These are phyloP conservation scores for Dictyostelium capitatum DNA, from an alignment of 78 protist species.

Conservation along the genomic window DNA sequence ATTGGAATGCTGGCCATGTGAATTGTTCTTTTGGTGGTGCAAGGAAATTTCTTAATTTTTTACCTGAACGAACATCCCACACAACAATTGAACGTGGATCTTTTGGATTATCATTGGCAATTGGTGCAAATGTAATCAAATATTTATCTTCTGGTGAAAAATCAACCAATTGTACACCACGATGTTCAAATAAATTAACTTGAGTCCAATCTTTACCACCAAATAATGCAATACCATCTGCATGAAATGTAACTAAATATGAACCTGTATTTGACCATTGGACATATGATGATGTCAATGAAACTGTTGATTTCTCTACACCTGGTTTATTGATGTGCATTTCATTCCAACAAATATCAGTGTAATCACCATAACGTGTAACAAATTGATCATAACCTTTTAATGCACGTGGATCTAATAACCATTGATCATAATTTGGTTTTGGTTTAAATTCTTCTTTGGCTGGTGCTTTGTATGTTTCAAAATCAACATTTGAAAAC, in stretches of 20 bases:
- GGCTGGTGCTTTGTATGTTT: constrained; percentile 16
- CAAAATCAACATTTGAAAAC: constrained; percentile 13
- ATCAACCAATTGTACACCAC: constrained; percentile 87
- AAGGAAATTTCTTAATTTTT: constrained; percentile 33
- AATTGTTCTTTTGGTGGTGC: constrained; percentile 71
- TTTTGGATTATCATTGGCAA: constrained; percentile 48
- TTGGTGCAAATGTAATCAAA: constrained; percentile 82
- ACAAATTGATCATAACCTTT: constrained; percentile 76
- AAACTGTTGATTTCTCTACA: constrained; percentile 10
- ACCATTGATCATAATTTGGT: constrained; percentile 56
- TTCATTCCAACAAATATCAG: constrained; percentile 91
- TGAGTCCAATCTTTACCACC: constrained; percentile 86
- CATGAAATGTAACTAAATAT: constrained; percentile 94
- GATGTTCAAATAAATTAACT: constrained; percentile 79
- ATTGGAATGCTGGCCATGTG: constrained; percentile 91
- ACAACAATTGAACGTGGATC: constrained; percentile 79
- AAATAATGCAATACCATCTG: constrained; percentile 92
- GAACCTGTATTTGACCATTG: constrained; percentile 95
- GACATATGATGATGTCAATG: constrained; percentile 87
- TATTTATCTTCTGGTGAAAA: constrained; percentile 93
- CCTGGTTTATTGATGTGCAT: constrained; percentile 49
- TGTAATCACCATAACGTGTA: constrained; percentile 83
- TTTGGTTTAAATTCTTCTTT: constrained; percentile 12
- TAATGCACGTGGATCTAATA: constrained; percentile 37
- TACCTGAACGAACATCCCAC: constrained; percentile 88